A percentile compares a stretch with the other conserved stretches of the same genome.
phyloP scores from a whole-genome alignment of 2,329 filamentous ascomycete species.

The Sarocladiaceae sp. region DNA sequence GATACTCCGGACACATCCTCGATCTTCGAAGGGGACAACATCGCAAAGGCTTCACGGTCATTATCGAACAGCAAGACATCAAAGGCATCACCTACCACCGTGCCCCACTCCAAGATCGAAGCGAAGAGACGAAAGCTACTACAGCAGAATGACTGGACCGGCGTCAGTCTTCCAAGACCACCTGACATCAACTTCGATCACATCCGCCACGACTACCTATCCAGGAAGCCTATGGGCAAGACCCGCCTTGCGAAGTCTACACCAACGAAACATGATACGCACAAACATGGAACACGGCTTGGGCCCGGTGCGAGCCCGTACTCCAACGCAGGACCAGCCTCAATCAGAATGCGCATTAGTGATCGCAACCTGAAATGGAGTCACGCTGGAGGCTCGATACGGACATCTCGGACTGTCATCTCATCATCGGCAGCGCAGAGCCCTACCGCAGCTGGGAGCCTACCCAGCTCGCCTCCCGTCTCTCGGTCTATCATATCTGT shows the following conservation, averaged over 20 bases:
- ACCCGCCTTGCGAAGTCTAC: no score
- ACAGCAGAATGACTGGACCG: constrained; percentile 21
- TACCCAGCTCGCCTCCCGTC: not conserved
- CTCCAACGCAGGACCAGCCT: no score
- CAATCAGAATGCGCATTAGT: constrained; percentile 24
- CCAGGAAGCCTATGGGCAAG: not conserved
- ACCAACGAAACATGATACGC: no score
- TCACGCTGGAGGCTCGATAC: constrained; percentile 20
- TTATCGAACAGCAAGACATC: not conserved
- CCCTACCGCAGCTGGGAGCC: not conserved
- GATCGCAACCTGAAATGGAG: constrained; percentile 25
- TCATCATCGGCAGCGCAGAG: not conserved
- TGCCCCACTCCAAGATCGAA: constrained; percentile 1
- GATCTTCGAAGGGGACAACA: no score
- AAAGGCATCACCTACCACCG: not conserved
- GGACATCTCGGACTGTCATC: constrained; percentile 14
- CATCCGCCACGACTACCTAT: constrained; percentile 12
- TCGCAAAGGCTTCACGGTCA: no score
- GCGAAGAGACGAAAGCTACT: constrained; percentile 15
- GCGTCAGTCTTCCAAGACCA: constrained; percentile 26
- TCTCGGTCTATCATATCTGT: not conserved
- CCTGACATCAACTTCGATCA: constrained; percentile 17
- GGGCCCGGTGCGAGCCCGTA: no score
- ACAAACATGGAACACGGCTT: no score
- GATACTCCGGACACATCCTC: no score